Evolutionary conservation across 805 yeast genomes (phyloP), one percentile per base, ranked within the genome.

Genomic region (Suhomyces prunicola): DNA sequence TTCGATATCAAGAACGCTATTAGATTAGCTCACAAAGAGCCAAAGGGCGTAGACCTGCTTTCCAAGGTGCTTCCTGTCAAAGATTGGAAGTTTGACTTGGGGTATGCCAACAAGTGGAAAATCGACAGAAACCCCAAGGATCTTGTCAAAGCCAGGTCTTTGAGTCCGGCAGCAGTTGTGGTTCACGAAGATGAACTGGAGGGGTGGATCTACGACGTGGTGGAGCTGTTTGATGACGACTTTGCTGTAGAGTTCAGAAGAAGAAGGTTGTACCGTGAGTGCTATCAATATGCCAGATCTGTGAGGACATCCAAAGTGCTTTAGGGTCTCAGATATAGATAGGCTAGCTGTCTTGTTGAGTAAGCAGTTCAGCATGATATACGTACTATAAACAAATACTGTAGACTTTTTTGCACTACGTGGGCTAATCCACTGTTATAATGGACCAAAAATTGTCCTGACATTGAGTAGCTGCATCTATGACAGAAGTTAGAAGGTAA

Each of bases 21-120:
- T 22, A 57, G 80, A 50, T 47, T 62, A 4, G 62, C 76, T 1
- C 76, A 78, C 48, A 80, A 78, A 52, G 76, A 81, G 9, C 97
- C 97, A 0, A 77, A 78, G 2, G 96, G 96, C 0, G 83, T 83
- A 0, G 66, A 72, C 17, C 69, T 70, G 33, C 63, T 91, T 19
- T 70, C 74, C 2, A 82, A 83, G 22, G 81, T 91, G 1, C 59
- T 63, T 26, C 85, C 96, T 1, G 97, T 97, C 1, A 56, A 63
- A 9, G 85, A 84, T 12, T 91, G 97, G 97, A 74, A 76, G 54
- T 91, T 84, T 65, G 85, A 82, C 53, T 69, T 68, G 57, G 75
- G 71, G 5, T 68, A 70, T 26, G 80, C 78, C 26, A 77, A 79
- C 44, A 72, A 73, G 9, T 91, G 97, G 97, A 69, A 68, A 48